Evolutionary conservation across 371 early-diverging fungal genomes (phyloP).

Genomic region (Choanephora cucurbitarum): DNA sequence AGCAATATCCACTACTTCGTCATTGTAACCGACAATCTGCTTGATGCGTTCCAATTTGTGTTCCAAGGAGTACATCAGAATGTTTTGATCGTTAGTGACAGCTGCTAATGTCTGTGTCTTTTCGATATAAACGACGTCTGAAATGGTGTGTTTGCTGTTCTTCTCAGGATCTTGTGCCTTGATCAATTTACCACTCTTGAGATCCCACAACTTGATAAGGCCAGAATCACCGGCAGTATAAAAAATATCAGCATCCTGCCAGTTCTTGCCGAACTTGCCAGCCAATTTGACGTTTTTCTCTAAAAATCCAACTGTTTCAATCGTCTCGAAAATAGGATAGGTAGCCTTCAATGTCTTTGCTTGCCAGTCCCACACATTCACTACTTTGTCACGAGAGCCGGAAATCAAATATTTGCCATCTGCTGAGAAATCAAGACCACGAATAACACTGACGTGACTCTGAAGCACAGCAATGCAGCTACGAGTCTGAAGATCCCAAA

Average conservation of each 20-base stretch:
- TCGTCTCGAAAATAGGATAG: slow-evolving; percentile 81
- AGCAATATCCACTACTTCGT: slow-evolving; percentile 88
- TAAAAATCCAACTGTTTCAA: slow-evolving; percentile 77
- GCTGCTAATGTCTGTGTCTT: slow-evolving; percentile 63
- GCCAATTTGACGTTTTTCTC: slow-evolving; percentile 37
- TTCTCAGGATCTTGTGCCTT: slow-evolving; percentile 59
- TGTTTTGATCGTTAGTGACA: slow-evolving; percentile 89
- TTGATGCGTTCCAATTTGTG: slow-evolving; percentile 60
- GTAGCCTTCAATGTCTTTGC: slow-evolving; percentile 74
- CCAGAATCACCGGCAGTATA: slow-evolving; percentile 88
- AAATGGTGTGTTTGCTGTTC: slow-evolving; percentile 68
- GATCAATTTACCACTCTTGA: slow-evolving; percentile 62
- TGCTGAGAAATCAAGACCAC: slow-evolving; percentile 80
- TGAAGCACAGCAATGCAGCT: slow-evolving; percentile 75
- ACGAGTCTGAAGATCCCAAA: slow-evolving; percentile 86
- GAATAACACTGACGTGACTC: slow-evolving; percentile 90
- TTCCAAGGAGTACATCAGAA: slow-evolving; percentile 72
- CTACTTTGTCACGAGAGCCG: slow-evolving; percentile 94
- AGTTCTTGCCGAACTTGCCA: slow-evolving; percentile 38
- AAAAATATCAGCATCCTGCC: slow-evolving; percentile 56
- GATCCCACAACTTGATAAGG: slow-evolving; percentile 73
- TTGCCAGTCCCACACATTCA: slow-evolving; percentile 89
- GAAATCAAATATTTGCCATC: slow-evolving; percentile 80
- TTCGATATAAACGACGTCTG: slow-evolving; percentile 67
- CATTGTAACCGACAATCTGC: slow-evolving; percentile 94